Evolutionary conservation across 1,284 basidiomycete genomes (phyloP), one percentile per base, ranked within the genome.

Genomic region (Sphagnurus paluster): DNA sequence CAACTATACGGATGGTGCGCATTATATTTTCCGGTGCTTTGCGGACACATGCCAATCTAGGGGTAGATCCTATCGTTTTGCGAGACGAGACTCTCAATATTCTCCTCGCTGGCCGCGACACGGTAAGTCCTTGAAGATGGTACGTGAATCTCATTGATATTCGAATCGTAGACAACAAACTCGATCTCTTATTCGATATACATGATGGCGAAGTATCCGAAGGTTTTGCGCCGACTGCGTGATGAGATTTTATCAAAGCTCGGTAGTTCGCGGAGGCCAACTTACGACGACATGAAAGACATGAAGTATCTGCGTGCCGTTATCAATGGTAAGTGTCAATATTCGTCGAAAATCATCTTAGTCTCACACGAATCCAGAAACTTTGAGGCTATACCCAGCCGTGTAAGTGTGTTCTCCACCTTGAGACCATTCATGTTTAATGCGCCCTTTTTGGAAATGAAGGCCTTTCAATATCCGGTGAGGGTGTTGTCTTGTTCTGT

Each of bases 251-350:
- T 74, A 8, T 53, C 62, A 8, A 57, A 63, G 7, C 60, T 77
- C 1, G 75, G 73, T 0, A 50, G 61, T 9, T 62, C 50, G 1
- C 54, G 57, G 8, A 44, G 58, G 3, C 74, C 77, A 0, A 69
- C 63, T 1, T 69, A 64, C 40, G 71, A 74, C 7, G 66, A 72
- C 34, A 58, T 77, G 40, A 62, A 67, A 30, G 62, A 68, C 2
- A 72, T 76, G 67, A 74, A 69, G 49, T 77, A 74, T 48, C 55
- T 75, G 13, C 61, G 72, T 23, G 74, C 72, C 3, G 67, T 75
- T 5, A 62, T 74, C 35, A 74, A 74, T 52, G 71, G 70, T 67
- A 33, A 14, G 60, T n/a, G n/a, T 53, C 6, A 11, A 25, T 3
- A 23, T 26, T 16, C 17, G 29, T 3, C 28, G 28, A 11, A 16